Evolutionary conservation across 2,329 filamentous ascomycete genomes (phyloP).

Genomic region (Colletotrichum kahawae): DNA sequence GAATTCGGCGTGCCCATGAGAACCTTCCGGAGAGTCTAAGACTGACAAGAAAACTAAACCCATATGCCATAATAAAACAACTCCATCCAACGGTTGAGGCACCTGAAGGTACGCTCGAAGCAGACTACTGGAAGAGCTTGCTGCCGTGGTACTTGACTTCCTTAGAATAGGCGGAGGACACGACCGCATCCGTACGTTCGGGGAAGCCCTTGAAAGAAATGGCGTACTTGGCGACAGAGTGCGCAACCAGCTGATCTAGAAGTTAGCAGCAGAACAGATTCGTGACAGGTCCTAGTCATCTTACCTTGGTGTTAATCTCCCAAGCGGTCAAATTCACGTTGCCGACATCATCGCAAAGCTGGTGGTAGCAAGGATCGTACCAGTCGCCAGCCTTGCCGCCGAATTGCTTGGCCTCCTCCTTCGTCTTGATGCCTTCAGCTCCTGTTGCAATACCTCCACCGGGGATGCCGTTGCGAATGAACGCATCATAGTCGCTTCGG

Average conservation of each 20-base stretch:
- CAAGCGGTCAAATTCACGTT: slow-evolving; percentile 66
- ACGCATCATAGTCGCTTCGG: slow-evolving; percentile 80
- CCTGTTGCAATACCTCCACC: slow-evolving; percentile 79
- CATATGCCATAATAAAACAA: neutral
- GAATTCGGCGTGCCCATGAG: neutral
- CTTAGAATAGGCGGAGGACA: slow-evolving; percentile 33
- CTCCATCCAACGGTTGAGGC: rapidly evolving
- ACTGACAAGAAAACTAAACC: neutral
- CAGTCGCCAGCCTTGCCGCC: slow-evolving; percentile 70
- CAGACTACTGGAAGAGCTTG: slow-evolving; percentile 38
- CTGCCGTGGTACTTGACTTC: slow-evolving; percentile 54
- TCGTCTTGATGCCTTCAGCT: slow-evolving; percentile 77
- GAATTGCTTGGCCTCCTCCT: slow-evolving; percentile 68
- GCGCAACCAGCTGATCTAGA: slow-evolving; percentile 63
- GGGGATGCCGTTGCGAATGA: slow-evolving; percentile 75
- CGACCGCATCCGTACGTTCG: slow-evolving; percentile 44
- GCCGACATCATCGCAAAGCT: slow-evolving; percentile 63
- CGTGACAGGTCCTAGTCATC: slow-evolving; percentile 23
- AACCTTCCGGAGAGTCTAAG: neutral
- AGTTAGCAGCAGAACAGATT: slow-evolving; percentile 14
- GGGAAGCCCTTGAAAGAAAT: slow-evolving; percentile 70
- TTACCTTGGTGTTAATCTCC: slow-evolving; percentile 65
- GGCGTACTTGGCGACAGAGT: slow-evolving; percentile 75
- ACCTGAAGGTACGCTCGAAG: slow-evolving; percentile 40
- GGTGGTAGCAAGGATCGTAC: slow-evolving; percentile 66